Percentiles rank a stretch among this genome's conserved stretches.
These are phyloP conservation scores for Planoprotostelium fungivorum DNA, from an alignment of 78 protist genomes.

Conservation along the genomic window DNA sequence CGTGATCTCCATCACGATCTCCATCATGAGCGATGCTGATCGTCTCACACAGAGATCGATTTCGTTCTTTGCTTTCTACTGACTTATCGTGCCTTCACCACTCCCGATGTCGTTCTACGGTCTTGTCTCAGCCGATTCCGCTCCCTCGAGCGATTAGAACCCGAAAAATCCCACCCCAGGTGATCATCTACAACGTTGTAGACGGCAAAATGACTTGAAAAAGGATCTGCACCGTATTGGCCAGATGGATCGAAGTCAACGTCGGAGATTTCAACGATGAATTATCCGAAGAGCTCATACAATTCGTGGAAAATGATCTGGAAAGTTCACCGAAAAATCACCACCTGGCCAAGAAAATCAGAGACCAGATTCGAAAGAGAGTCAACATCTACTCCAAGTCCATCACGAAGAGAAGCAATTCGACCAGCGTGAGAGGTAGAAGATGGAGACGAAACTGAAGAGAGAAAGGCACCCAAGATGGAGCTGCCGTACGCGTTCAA, in stretches of 20 bases:
- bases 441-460: background rate
- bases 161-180: background rate
- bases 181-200: background rate
- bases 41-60: background rate
- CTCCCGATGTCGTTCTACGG: background rate
- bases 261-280: background rate
- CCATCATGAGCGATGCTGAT: background rate
- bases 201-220: background rate
- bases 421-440: no score
- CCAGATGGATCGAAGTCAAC: background rate
- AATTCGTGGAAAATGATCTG: background rate
- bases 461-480: background rate
- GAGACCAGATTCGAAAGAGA: background rate
- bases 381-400: no score
- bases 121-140: background rate
- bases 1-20: no score
- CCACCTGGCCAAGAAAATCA: background rate
- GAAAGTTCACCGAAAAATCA: background rate
- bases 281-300: background rate
- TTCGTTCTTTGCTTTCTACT: background rate
- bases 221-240: background rate
- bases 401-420: no score
- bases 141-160: background rate
- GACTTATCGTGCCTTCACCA: background rate
- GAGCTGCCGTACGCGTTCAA: background rate